A percentile compares a stretch with the other conserved stretches of the same genome.
Evolutionary conservation across 2,329 filamentous ascomycete genomes (phyloP).

Genomic region (Penicillium fuscoglaucum): DNA sequence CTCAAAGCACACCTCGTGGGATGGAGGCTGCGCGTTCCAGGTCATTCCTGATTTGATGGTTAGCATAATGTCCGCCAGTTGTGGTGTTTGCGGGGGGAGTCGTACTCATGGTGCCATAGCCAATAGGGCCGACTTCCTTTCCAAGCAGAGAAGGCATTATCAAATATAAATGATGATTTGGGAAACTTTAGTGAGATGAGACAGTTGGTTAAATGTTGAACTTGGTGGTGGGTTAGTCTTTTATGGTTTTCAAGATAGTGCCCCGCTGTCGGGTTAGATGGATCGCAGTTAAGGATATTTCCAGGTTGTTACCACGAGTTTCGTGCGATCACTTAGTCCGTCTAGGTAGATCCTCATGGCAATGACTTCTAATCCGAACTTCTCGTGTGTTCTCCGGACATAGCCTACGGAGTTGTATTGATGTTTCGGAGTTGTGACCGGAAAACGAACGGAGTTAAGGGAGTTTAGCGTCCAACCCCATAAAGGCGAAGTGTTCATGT

Average conservation of each 20-base stretch:
- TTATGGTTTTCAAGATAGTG: constrained; percentile 5
- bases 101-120: constrained; percentile 58
- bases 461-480: background rate
- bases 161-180: background rate
- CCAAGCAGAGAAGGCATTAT: constrained; percentile 34
- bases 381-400: background rate
- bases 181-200: background rate
- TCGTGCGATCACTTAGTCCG: no score
- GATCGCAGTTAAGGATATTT: background rate
- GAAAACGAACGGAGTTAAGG: constrained; percentile 8
- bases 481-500: background rate
- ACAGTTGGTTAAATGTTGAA: background rate
- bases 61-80: constrained; percentile 3
- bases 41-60: constrained; percentile 34
- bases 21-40: constrained; percentile 33
- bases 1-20: constrained; percentile 44
- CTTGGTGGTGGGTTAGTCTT: background rate
- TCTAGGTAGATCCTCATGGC: no score
- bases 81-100: constrained; percentile 7
- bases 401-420: background rate
- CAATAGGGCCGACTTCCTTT: constrained; percentile 49
- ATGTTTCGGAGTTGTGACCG: background rate
- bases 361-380: background rate
- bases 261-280: background rate
- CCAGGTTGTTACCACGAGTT: background rate